phyloP scores from a whole-genome alignment of 495 filamentous ascomycete genomes.

The Opeltia flavorubescens region DNA sequence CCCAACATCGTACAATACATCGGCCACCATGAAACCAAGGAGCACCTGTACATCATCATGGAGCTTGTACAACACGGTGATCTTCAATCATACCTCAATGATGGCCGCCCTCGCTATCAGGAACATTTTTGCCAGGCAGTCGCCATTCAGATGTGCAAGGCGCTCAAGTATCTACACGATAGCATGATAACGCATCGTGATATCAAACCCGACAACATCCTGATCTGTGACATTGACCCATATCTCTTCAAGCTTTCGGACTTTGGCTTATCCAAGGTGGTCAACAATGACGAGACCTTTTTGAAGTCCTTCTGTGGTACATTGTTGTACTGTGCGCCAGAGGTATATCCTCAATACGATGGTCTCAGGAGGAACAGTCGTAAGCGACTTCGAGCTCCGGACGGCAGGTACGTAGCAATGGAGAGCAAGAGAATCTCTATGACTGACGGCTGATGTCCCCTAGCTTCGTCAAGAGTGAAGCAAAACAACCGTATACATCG shows the following conservation, averaged over 20 bases:
- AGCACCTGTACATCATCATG: conserved; percentile 88
- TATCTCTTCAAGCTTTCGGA: conserved; percentile 83
- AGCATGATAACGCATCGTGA: conserved; percentile 88
- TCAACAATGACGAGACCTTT: conserved; percentile 76
- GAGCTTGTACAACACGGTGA: conserved; percentile 81
- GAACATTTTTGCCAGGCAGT: conserved; percentile 58
- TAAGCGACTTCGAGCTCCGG: conserved; percentile 38
- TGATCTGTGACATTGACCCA: conserved; percentile 59
- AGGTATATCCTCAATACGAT: conserved; percentile 82
- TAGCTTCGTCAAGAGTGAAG: neutral
- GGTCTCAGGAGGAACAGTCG: conserved; percentile 28
- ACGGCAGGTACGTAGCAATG: conserved; percentile 16
- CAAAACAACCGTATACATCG: conserved; percentile 51
- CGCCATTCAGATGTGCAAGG: conserved; percentile 61
- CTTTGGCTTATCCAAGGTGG: conserved; percentile 88
- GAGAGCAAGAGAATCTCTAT: conserved; percentile 23
- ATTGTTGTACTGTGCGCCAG: conserved; percentile 86
- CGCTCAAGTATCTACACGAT: conserved; percentile 74
- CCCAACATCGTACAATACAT: conserved; percentile 84
- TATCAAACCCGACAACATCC: conserved; percentile 95
- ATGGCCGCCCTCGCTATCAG: conserved; percentile 37
- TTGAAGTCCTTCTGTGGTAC: conserved; percentile 95
- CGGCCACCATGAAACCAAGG: conserved; percentile 63
- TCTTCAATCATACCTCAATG: conserved; percentile 54
- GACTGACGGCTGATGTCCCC: conserved; percentile 4